Percentiles rank a stretch among this genome's conserved stretches.
Evolutionary conservation across 805 yeast genomes (phyloP).

Genomic region (Kuraishia capsulata): DNA sequence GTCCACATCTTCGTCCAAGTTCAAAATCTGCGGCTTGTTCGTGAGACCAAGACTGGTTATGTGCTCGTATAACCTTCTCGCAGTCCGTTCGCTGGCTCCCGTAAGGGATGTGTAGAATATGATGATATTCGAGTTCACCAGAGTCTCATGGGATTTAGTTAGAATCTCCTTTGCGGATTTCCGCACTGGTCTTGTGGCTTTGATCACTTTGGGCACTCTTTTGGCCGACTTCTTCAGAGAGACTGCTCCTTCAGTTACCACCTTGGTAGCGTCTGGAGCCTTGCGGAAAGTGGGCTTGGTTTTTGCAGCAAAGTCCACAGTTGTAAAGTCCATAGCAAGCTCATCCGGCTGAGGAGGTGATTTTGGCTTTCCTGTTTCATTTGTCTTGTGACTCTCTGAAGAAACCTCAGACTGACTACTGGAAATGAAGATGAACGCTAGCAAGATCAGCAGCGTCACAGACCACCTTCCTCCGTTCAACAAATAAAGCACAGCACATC

Average conservation of each 20-base stretch:
- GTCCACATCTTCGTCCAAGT: constrained; percentile 71
- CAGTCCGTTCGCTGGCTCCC: constrained; percentile 70
- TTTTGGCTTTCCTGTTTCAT: too few relatives aligned
- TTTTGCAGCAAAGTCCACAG: too few relatives aligned
- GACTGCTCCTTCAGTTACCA: constrained; percentile 1
- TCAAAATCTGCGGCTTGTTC: constrained; percentile 43
- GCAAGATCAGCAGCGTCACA: constrained; percentile 17
- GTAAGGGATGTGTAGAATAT: constrained; percentile 82
- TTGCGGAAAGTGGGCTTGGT: background rate
- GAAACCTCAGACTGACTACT: background rate
- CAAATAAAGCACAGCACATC: constrained; percentile 15
- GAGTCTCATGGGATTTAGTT: constrained; percentile 29
- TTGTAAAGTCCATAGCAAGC: background rate
- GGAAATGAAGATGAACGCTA: constrained; percentile 3
- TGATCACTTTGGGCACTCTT: constrained; percentile 32
- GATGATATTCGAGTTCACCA: constrained; percentile 46
- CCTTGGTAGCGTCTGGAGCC: background rate
- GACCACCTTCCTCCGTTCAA: constrained; percentile 35
- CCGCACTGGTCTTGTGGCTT: constrained; percentile 17
- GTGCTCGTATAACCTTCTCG: constrained; percentile 36
- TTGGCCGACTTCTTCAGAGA: constrained; percentile 14
- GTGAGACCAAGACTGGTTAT: constrained; percentile 20
- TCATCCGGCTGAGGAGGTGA: background rate
- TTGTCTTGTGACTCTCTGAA: too few relatives aligned
- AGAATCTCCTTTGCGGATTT: constrained; percentile 20